phyloP scores from a whole-genome alignment of 176 grass and related monocot genomes.

The Echinochloa phyllopogon region DNA sequence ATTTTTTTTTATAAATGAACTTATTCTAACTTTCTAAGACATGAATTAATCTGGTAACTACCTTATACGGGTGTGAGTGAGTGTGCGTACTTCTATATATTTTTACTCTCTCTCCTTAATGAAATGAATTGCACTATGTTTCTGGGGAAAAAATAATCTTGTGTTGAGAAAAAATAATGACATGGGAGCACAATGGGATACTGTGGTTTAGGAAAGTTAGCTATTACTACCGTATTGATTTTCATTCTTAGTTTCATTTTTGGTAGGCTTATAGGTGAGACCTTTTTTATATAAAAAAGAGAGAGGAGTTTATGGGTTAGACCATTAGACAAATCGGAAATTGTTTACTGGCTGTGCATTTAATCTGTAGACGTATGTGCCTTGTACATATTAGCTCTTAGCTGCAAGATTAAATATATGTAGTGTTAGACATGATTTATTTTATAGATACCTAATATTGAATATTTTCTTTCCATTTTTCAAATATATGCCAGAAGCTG shows the following conservation, averaged over 20 bases:
- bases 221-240: background rate
- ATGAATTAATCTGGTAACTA: background rate
- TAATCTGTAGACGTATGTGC: background rate
- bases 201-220: slow-evolving; percentile 21
- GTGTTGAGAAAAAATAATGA: background rate
- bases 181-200: background rate
- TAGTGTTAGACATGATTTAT: slow-evolving; percentile 22
- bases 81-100: too few species aligned
- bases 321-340: background rate
- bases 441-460: background rate
- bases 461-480: background rate
- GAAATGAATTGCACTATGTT: too few species aligned
- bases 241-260: background rate
- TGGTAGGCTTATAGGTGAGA: background rate
- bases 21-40: slow-evolving; percentile 4
- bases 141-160: background rate
- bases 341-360: slow-evolving; percentile 15
- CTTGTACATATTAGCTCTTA: slow-evolving; percentile 11
- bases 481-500: slow-evolving; percentile 48
- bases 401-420: slow-evolving; percentile 11
- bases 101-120: too few species aligned
- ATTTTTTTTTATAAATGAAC: background rate
- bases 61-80: too few species aligned
- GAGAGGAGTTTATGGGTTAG: background rate
- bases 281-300: background rate